Base-by-base conservation (phyloP, 2,329 filamentous ascomycete genomes). In the Aspergillus sp. region DNA sequence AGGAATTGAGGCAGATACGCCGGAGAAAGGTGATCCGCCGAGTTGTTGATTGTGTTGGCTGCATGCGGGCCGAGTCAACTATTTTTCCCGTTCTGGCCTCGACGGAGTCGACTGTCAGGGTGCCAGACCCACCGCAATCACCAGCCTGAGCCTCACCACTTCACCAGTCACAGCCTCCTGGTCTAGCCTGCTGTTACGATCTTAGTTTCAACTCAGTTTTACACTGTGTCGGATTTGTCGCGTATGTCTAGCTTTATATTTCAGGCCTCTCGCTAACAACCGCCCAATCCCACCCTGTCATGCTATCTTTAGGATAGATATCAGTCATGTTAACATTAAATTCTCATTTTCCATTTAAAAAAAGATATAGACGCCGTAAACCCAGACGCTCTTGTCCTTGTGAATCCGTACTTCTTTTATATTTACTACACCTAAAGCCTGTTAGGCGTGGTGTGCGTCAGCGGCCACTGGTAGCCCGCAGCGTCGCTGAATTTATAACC, bases 401-500 rank as follows among this genome's bases (percentile, higher is more conserved):
- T 20, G 40, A 50, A 24, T 39, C 45, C 42, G 20, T 46, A n/a
- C 34, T 46, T 20, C 22, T 64, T 86, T 47, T 50, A 52, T 50
- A 8, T 58, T n/a, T 45, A 33, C n/a, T 20, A 39, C 51, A 47
- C 22, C 56, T 87, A 96, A 83, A 96, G 86, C 83, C 93, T 92
- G 83, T 91, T 93, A 58, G 86, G 85, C 57, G 83, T 80, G 63
- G 87, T 86, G 58, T 54, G 39, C 39, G 89, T 91, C 58, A 90
- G 89, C 37, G 91, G 91, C 93, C 93, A 97, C 79, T 96, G 91
- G 80, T 96, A 96, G 56, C 93, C 93, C 67, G 93, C 90, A 61
- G 93, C 91, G 70, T 99, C 95, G 73, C 90, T 96, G 82, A 99
- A 99, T 79, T 96, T 97, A 84, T 99, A 99, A 64, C 95, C 95